Evolutionary conservation across 352 stramenopile genomes (phyloP).

Genomic region (Pythium apleroticum): DNA sequence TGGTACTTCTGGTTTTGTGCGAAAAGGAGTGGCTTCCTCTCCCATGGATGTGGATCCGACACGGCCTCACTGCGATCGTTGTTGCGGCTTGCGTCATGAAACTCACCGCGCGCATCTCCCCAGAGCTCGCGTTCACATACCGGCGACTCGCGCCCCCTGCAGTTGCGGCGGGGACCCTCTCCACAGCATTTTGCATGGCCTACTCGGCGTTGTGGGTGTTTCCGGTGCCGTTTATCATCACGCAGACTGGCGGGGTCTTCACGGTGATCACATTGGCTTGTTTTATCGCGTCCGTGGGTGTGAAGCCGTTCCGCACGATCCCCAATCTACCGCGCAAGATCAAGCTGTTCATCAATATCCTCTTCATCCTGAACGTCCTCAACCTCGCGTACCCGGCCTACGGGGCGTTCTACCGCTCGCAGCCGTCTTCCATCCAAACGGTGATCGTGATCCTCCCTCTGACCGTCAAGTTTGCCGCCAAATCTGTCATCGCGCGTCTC

Average conservation of each 20-base stretch:
- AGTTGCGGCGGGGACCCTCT: background rate
- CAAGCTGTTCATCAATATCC: background rate
- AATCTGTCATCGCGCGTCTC: background rate
- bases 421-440: background rate
- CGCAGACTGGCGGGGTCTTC: background rate
- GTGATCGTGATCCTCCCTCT: background rate
- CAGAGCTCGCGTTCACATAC: background rate
- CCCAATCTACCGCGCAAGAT: background rate
- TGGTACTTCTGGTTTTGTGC: too few species aligned
- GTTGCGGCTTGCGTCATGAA: background rate
- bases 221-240: background rate
- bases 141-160: background rate
- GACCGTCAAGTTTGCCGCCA: background rate
- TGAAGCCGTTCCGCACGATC: background rate
- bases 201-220: conserved; percentile 5
- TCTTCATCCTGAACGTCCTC: background rate
- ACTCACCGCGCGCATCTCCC: background rate
- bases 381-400: background rate
- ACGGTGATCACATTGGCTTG: background rate
- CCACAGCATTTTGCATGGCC: background rate
- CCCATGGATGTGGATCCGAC: conserved; percentile 1
- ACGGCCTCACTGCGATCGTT: background rate
- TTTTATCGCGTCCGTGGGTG: background rate
- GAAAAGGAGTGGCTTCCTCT: too few species aligned
- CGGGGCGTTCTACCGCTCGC: background rate